A percentile compares a stretch with the other conserved stretches of the same genome.
phyloP scores from a whole-genome alignment of 805 yeast species.

The Ogataea henricii region DNA sequence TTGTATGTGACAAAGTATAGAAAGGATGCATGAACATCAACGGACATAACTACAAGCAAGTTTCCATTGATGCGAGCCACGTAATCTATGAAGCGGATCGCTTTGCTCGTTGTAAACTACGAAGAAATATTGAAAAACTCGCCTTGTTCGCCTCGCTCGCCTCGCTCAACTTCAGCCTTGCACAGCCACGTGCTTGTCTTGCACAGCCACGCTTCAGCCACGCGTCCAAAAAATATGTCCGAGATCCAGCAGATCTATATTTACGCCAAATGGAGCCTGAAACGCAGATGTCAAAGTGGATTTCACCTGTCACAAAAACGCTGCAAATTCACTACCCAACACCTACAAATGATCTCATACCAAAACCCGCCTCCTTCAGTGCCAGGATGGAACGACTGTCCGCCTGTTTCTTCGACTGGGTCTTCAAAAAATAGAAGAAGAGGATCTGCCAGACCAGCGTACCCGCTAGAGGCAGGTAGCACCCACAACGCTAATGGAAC shows the following conservation, averaged over 20 bases:
- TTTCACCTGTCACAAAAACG: no score
- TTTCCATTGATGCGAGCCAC: not conserved
- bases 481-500: not conserved
- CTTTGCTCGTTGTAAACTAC: no score
- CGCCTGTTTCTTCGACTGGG: constrained; percentile 32
- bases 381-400: constrained; percentile 67
- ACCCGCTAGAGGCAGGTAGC: not conserved
- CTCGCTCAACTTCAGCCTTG: not conserved
- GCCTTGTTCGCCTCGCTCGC: not conserved
- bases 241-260: not conserved
- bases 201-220: not conserved
- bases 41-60: no score
- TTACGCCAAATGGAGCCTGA: constrained; percentile 2
- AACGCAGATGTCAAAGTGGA: no score
- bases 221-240: not conserved
- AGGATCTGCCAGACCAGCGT: constrained; percentile 4
- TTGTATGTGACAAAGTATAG: no score
- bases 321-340: not conserved
- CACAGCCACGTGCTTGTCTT: not conserved
- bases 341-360: constrained; percentile 21
- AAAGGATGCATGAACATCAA: no score
- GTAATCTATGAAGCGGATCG: no score
- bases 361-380: constrained; percentile 30
- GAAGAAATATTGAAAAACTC: no score
- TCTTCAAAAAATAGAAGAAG: not conserved